A percentile compares a stretch with the other conserved stretches of the same genome.
phyloP scores from a whole-genome alignment of 345 rosid genomes.

The Eucalyptus guilfoylei region DNA sequence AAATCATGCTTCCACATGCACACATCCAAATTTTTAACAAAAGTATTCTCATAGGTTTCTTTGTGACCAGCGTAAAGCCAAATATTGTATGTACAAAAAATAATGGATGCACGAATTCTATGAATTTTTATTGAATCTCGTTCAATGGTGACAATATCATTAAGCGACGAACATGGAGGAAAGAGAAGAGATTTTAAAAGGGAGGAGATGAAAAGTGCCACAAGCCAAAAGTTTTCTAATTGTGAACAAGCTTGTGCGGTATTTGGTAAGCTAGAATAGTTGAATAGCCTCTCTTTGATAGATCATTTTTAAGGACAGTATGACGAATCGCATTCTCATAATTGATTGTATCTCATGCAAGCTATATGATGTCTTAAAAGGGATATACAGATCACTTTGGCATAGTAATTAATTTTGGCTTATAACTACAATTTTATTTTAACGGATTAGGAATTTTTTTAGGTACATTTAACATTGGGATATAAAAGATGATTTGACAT shows the following conservation, averaged over 20 bases:
- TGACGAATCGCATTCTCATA: background rate
- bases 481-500: background rate
- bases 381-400: background rate
- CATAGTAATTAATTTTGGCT: background rate
- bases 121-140: background rate
- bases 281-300: background rate
- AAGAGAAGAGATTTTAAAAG: background rate
- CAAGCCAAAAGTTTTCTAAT: background rate
- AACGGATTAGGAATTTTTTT: background rate
- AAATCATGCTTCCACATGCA: too few species aligned
- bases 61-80: background rate
- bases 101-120: background rate
- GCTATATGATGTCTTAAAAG: background rate
- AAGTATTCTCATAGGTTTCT: background rate
- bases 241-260: background rate
- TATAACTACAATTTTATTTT: background rate
- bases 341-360: background rate
- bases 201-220: background rate
- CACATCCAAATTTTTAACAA: too few species aligned
- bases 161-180: background rate
- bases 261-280: background rate
- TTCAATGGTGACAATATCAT: background rate
- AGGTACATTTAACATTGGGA: background rate
- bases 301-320: background rate
- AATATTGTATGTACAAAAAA: background rate